phyloP scores from a whole-genome alignment of 169 alveolate species.

The Neospora caninum region DNA sequence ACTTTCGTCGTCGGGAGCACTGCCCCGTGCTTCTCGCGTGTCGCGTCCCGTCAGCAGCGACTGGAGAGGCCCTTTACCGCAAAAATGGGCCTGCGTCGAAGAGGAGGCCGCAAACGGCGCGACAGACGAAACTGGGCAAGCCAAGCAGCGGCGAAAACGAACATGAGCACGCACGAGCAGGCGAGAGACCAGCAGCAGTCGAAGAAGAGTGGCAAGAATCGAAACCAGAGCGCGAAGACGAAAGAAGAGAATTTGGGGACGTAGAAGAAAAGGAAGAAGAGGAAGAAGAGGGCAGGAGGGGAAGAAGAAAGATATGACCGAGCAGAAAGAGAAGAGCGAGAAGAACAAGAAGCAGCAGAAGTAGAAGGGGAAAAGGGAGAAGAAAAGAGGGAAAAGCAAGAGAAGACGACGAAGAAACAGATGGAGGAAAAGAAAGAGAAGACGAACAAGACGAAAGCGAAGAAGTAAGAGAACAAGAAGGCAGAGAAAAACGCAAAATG shows the following conservation, averaged over 20 bases:
- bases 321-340: not conserved
- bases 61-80: slow-evolving; percentile 15
- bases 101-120: not conserved
- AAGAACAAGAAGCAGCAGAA: not conserved
- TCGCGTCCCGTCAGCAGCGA: not conserved
- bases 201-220: too few relatives aligned
- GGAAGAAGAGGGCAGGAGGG: not conserved
- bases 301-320: not conserved
- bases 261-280: not conserved
- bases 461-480: too few relatives aligned
- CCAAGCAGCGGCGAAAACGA: too few relatives aligned
- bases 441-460: not conserved
- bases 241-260: not conserved
- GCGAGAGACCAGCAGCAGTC: too few relatives aligned
- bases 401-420: not conserved
- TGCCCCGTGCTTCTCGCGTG: not conserved
- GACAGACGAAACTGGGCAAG: too few relatives aligned
- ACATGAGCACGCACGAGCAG: too few relatives aligned
- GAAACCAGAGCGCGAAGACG: not conserved
- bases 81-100: slow-evolving; percentile 42
- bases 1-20: not conserved
- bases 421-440: not conserved
- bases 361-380: not conserved
- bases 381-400: too few relatives aligned
- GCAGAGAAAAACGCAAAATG: too few relatives aligned